phyloP scores from a whole-genome alignment of 495 filamentous ascomycete species.

The Aspergillus mulundensis region DNA sequence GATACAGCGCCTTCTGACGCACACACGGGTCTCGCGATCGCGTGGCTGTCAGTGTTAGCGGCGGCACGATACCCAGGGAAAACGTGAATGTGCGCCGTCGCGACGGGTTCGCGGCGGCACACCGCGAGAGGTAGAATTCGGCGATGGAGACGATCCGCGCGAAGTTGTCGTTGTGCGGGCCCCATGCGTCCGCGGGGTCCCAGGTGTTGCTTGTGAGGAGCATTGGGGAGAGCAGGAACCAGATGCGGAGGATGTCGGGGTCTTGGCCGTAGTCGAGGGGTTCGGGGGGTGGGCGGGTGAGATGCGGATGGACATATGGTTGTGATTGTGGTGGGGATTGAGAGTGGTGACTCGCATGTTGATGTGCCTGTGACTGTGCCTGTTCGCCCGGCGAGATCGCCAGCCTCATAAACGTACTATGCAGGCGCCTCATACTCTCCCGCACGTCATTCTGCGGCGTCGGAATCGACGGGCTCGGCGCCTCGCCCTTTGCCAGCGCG shows the following conservation, averaged over 20 bases:
- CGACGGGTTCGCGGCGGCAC: neutral
- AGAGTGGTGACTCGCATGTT: too few relatives aligned
- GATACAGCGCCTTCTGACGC: conserved; percentile 1
- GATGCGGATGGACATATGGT: neutral
- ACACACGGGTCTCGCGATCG: conserved; percentile 3
- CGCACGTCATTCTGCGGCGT: neutral
- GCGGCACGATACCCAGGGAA: conserved; percentile 8
- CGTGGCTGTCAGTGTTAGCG: conserved; percentile 1
- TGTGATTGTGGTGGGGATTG: neutral
- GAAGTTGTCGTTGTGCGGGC: conserved; percentile 2
- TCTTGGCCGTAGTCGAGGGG: neutral
- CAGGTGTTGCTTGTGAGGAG: conserved; percentile 1
- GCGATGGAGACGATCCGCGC: neutral
- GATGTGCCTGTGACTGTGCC: neutral
- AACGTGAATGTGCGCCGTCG: conserved; percentile 3
- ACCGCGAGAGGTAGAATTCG: neutral
- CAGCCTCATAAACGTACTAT: neutral
- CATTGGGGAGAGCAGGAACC: conserved; percentile 2
- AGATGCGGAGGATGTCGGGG: conserved; percentile 2
- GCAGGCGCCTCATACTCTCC: neutral
- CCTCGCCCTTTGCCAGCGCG: neutral
- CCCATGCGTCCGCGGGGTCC: conserved; percentile 8
- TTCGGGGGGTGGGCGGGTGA: neutral
- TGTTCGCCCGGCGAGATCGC: neutral
- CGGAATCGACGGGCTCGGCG: neutral